Percentiles rank a stretch among this genome's conserved stretches.
Conservation (phyloP, 2,329 filamentous ascomycete genomes). For the Ophiocordyceps camponoti-rufipedis region DNA sequence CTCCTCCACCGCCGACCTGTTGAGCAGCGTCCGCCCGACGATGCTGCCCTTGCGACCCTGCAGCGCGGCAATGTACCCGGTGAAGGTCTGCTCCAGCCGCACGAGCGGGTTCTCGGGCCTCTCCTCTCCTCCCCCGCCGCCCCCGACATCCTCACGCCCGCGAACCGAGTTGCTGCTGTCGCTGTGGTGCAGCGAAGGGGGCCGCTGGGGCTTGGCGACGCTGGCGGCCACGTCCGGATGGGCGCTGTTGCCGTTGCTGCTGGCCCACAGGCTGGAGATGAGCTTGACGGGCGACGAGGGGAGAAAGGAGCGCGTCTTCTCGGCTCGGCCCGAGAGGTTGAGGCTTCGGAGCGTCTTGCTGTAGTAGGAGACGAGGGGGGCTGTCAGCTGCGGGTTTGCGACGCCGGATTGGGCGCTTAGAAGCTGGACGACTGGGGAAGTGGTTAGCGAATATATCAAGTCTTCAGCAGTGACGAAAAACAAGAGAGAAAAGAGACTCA, state of each 20-base stretch:
- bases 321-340: slow-evolving; percentile 40
- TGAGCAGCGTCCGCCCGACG: slow-evolving; percentile 57
- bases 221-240: slow-evolving; percentile 16
- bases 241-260: slow-evolving; percentile 20
- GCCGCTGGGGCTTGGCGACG: slow-evolving; percentile 13
- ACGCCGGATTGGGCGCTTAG: slow-evolving; percentile 53
- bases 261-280: slow-evolving; percentile 60
- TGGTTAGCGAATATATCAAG: no score
- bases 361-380: slow-evolving; percentile 59
- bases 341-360: slow-evolving; percentile 59
- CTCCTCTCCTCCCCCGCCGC: slow-evolving; percentile 29
- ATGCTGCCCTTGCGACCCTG: slow-evolving; percentile 78
- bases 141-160: slow-evolving; percentile 23
- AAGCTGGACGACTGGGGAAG: slow-evolving; percentile 45
- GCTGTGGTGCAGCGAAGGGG: slow-evolving; percentile 21
- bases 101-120: slow-evolving; percentile 47
- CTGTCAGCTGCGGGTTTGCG: slow-evolving; percentile 43
- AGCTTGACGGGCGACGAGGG: slow-evolving; percentile 81
- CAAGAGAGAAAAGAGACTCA: slow-evolving; percentile 19
- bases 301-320: slow-evolving; percentile 51
- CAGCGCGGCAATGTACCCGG: slow-evolving; percentile 63
- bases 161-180: slow-evolving; percentile 35
- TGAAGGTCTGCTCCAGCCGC: slow-evolving; percentile 69
- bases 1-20: slow-evolving; percentile 53
- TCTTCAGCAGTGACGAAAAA: no score